Percentiles rank a stretch among this genome's conserved stretches.
Conservation (phyloP, 1,284 basidiomycete genomes). For the Taiwanofungus camphoratus region DNA sequence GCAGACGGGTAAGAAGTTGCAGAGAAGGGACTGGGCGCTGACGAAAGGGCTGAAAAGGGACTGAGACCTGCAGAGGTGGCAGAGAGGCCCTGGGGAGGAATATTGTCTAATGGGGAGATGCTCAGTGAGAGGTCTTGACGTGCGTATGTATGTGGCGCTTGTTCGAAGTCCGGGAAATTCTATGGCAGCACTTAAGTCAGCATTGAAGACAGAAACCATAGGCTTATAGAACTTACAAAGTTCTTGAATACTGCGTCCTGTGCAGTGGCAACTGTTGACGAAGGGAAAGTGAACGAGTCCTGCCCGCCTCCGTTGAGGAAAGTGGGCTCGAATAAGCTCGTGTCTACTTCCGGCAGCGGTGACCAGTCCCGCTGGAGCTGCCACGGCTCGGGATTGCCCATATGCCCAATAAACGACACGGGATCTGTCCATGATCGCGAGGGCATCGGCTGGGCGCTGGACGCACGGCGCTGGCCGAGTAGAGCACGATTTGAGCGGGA, state of each 20-base stretch:
- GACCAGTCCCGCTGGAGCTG: constrained; percentile 36
- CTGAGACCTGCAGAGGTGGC: too few relatives aligned
- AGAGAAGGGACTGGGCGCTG: constrained; percentile 11
- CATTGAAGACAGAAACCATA: not conserved
- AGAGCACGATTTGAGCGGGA: constrained; percentile 35
- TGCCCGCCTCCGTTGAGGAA: constrained; percentile 34
- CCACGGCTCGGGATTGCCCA: constrained; percentile 16
- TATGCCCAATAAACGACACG: constrained; percentile 16
- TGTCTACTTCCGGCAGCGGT: constrained; percentile 46
- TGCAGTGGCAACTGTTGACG: not conserved
- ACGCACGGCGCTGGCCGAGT: constrained; percentile 36
- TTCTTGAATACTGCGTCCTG: not conserved
- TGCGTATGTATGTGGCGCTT: constrained; percentile 12
- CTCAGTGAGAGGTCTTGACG: constrained; percentile 14
- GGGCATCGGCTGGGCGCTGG: constrained; percentile 30
- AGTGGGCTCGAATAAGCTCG: constrained; percentile 42
- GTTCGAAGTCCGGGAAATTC: constrained; percentile 19
- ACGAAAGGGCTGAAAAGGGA: constrained; percentile 13
- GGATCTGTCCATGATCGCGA: constrained; percentile 18
- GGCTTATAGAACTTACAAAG: constrained; percentile 18
- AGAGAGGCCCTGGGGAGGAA: constrained; percentile 13
- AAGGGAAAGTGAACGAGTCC: constrained; percentile 17
- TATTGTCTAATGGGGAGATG: constrained; percentile 27
- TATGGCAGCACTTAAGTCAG: not conserved
- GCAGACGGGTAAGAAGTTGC: constrained; percentile 11